phyloP scores from a whole-genome alignment of 2,329 filamentous ascomycete species.

The Venturia nashicola region DNA sequence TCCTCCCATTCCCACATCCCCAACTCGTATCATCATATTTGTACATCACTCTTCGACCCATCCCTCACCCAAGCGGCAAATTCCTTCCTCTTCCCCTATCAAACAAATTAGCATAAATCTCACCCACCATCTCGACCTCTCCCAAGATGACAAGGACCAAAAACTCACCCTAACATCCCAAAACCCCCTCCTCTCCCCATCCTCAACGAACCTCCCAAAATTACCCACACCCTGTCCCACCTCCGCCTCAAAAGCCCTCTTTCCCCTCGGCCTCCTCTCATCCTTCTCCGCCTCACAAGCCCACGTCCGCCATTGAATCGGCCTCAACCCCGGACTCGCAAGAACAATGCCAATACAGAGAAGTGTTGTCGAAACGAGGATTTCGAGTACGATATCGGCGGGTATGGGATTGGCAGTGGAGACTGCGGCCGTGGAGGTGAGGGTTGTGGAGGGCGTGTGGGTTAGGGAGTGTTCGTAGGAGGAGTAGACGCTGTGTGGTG shows the following conservation, averaged over 20 bases:
- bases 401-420: constrained; percentile 42
- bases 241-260: constrained; percentile 47
- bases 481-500: constrained; percentile 68
- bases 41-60: constrained; percentile 3
- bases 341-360: constrained; percentile 75
- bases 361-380: constrained; percentile 65
- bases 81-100: constrained; percentile 49
- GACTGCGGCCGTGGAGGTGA: constrained; percentile 17
- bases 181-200: constrained; percentile 66
- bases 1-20: background rate
- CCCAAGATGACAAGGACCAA: constrained; percentile 18
- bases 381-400: constrained; percentile 78
- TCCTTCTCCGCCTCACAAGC: constrained; percentile 74
- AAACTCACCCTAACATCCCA: constrained; percentile 65
- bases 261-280: constrained; percentile 45
- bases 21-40: background rate
- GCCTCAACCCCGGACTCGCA: constrained; percentile 64
- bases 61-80: constrained; percentile 61
- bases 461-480: constrained; percentile 82
- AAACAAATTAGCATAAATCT: background rate
- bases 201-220: constrained; percentile 50
- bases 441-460: constrained; percentile 32
- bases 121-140: background rate
- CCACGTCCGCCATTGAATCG: constrained; percentile 74
- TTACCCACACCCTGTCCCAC: constrained; percentile 57